Percentiles rank a stretch among this genome's conserved stretches.
These are phyloP conservation scores for Cyclocybe cylindracea DNA, from an alignment of 768 basidiomycete species.

Conservation along the genomic window DNA sequence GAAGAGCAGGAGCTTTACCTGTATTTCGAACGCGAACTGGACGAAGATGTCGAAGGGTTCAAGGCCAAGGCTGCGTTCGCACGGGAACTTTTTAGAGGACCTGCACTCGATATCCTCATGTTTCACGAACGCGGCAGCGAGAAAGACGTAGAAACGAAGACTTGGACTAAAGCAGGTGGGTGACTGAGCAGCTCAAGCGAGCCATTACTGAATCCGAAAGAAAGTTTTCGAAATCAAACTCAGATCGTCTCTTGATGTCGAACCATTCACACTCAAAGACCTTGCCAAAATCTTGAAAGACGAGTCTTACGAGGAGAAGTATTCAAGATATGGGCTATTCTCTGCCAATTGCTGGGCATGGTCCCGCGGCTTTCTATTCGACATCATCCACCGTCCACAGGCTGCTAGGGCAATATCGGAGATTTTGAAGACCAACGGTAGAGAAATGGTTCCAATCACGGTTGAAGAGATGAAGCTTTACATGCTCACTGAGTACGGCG, in stretches of 20 bases:
- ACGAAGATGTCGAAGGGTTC: not conserved
- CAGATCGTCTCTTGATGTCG: not conserved
- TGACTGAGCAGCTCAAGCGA: not conserved
- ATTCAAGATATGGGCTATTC: not conserved
- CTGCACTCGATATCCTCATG: not conserved
- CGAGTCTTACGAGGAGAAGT: not conserved
- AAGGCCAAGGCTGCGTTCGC: not conserved
- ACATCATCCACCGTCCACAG: not conserved
- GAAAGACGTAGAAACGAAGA: not conserved
- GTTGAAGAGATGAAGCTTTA: conserved; percentile 1
- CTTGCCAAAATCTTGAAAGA: not conserved
- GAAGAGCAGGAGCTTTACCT: not conserved
- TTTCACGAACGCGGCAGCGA: not conserved
- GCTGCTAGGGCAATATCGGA: not conserved
- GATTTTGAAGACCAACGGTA: not conserved
- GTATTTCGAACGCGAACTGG: conserved; percentile 1
- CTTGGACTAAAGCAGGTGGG: not conserved
- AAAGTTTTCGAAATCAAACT: not conserved
- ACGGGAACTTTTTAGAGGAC: not conserved
- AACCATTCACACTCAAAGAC: not conserved
- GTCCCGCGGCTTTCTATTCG: conserved; percentile 1
- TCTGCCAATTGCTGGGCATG: conserved; percentile 6
- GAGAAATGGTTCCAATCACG: not conserved
- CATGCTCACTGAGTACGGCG: conserved; percentile 1
- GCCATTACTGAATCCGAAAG: not conserved